Evolutionary conservation across 768 basidiomycete genomes (phyloP), one percentile per base, ranked within the genome.

Genomic region (Naganishia friedmannii): DNA sequence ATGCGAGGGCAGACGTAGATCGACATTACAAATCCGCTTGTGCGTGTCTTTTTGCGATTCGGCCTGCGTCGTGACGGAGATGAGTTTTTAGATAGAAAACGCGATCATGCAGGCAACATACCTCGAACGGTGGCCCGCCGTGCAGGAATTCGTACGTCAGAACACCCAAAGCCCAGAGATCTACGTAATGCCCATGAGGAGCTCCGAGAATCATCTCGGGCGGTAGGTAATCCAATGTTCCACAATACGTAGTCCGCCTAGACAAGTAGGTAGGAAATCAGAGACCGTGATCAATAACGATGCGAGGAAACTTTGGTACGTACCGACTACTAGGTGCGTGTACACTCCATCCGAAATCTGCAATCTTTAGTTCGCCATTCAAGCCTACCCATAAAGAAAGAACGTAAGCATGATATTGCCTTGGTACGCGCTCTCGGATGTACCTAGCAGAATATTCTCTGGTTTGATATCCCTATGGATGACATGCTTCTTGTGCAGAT

Each of bases 381-480:
- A 98, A 45, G 9, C 80, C 80, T 76, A 68, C 34, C 34, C 34
- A 37, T 37, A n/a, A 13, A 68, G 15, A 32, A 55, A 8, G 45
- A 26, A 42, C 7, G 26, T 69, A 17, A 58, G 23, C 45, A 53
- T 4, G 15, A 6, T 5, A 31, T 26, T 28, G 12, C 15, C 8
- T 7, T 45, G 28, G 6, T 42, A 32, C 17, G 28, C 54, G 10
- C 29, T 15, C 15, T 17, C 8, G 48, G 32, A 32, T 45, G 3
- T 53, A 69, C 68, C 68, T 15, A 98, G 84, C 37, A 99, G 85
- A 58, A 99, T 82, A 80, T 99, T 99, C 83, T 99, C 95, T 0
- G 96, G 96, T 82, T 99, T 99, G 83, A 99, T 99, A 77, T 99
- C 96, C 37, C 96, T 88, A 80, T 99, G 96, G 63, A 98, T 99